Base-by-base conservation (phyloP, 2,329 filamentous ascomycete species). In the Xylaria sp. region DNA sequence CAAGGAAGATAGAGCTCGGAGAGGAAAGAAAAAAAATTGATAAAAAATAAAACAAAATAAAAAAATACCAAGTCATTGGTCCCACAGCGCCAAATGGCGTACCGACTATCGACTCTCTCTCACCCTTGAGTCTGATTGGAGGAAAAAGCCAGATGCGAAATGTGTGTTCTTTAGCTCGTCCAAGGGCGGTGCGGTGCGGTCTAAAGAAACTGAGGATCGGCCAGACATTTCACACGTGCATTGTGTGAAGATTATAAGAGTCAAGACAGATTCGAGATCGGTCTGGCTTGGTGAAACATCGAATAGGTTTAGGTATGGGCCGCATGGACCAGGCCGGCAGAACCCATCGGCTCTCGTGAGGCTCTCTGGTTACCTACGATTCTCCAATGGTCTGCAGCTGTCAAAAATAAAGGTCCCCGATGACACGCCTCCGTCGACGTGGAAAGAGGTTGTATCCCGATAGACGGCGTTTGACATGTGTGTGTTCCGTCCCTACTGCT, bases 141-240 rank as follows among this genome's bases (percentile, higher is more conserved):
- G 59, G 50, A 59, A 57, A 40, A 45, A n/a, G n/a, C 24, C 34
- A 45, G n/a, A 51, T 54, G 43, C 49, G 50, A 18, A 50, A 44
- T 51, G 55, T 51, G 55, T 51, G 57, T 52, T 45, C 52, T 56
- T 60, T 54, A 60, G 60, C 57, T 59, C 52, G n/a, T n/a, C n/a
- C n/a, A n/a, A n/a, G n/a, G n/a, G n/a, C n/a, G n/a, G n/a, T n/a
- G n/a, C n/a, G n/a, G n/a, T n/a, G n/a, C n/a, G 59, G 57, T 62
- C 11, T 39, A 57, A 59, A 63, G 61, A 65, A 60, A 63, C 62
- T 64, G 60, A 65, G 55, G 59, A 64, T 56, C 61, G 54, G 42
- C n/a, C n/a, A n/a, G n/a, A n/a, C 44, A 61, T 62, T 59, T 66
- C 63, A 63, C 64, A 66, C 63, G 59, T 60, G 56, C 60, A 61